Conservation (phyloP, 2,329 filamentous ascomycete genomes). For the Xylaria sp. region DNA sequence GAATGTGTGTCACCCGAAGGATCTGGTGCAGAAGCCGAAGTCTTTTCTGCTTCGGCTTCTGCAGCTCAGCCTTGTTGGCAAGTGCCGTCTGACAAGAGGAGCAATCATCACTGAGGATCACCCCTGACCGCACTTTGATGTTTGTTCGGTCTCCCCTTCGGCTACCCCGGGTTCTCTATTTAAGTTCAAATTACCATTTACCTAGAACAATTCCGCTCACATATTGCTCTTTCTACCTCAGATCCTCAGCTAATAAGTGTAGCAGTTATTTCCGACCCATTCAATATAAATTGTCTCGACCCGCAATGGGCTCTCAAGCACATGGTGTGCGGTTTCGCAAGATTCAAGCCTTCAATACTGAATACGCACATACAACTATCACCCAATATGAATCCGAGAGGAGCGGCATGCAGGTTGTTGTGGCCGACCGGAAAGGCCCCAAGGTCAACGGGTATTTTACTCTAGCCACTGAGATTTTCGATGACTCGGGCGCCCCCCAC, state of each 20-base stretch:
- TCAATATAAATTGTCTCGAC: conserved; percentile 26
- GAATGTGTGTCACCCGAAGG: conserved; percentile 14
- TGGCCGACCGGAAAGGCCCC: conserved; percentile 91
- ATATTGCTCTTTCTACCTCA: not conserved
- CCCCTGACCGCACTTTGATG: conserved; percentile 19
- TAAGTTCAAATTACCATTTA: not conserved
- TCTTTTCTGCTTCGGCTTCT: conserved; percentile 17
- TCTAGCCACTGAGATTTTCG: conserved; percentile 93
- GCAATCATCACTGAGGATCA: conserved; percentile 10
- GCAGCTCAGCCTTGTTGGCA: conserved; percentile 19
- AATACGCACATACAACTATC: conserved; percentile 86
- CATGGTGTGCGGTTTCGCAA: conserved; percentile 71
- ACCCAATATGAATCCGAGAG: conserved; percentile 95
- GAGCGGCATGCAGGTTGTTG: conserved; percentile 92
- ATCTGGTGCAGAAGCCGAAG: conserved; percentile 22
- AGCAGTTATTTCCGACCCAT: conserved; percentile 18
- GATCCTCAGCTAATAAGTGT: conserved; percentile 12
- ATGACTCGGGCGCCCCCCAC: conserved; percentile 91
- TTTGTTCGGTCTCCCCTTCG: not conserved
- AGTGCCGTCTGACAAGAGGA: conserved; percentile 26
- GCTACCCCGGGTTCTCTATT: not conserved
- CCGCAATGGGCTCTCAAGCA: conserved; percentile 58
- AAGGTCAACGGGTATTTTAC: conserved; percentile 95
- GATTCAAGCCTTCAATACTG: conserved; percentile 81
- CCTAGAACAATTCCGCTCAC: not conserved